phyloP scores from a whole-genome alignment of 768 basidiomycete species.

The Leccinellum rugosiceps region DNA sequence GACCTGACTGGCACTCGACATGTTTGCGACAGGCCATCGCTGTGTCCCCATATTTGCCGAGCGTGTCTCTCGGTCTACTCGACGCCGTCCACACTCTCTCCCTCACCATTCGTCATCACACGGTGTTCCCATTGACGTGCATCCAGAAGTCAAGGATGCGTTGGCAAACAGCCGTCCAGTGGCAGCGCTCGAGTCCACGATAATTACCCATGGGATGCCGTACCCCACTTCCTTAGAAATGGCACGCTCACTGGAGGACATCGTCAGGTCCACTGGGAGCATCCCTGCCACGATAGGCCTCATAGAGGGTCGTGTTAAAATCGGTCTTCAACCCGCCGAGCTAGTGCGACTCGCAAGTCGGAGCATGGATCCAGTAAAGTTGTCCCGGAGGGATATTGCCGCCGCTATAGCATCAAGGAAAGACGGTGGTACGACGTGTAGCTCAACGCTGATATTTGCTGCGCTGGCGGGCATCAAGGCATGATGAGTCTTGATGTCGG shows the following conservation, averaged over 20 bases:
- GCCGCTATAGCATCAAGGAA: slow-evolving; percentile 62
- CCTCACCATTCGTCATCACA: not conserved
- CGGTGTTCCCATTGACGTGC: slow-evolving; percentile 56
- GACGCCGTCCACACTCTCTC: slow-evolving; percentile 4
- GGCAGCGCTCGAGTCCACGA: slow-evolving; percentile 89
- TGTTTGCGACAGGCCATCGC: slow-evolving; percentile 13
- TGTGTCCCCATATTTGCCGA: not conserved
- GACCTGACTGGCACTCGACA: not conserved
- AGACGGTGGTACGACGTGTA: slow-evolving; percentile 82
- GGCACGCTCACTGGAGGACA: slow-evolving; percentile 65
- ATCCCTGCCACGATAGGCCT: slow-evolving; percentile 90
- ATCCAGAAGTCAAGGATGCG: slow-evolving; percentile 83
- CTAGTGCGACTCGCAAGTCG: slow-evolving; percentile 66
- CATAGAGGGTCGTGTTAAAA: slow-evolving; percentile 77
- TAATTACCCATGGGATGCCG: slow-evolving; percentile 92
- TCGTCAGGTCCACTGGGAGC: slow-evolving; percentile 72
- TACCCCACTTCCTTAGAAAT: slow-evolving; percentile 73
- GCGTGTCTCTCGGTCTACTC: slow-evolving; percentile 3
- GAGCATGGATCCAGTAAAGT: slow-evolving; percentile 48
- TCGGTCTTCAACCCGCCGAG: slow-evolving; percentile 68
- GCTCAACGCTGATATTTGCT: slow-evolving; percentile 70
- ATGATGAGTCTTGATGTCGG: slow-evolving; percentile 7
- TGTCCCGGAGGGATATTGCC: slow-evolving; percentile 80
- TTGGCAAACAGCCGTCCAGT: slow-evolving; percentile 61
- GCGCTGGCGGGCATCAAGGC: slow-evolving; percentile 87